Conservation (phyloP, 2,329 filamentous ascomycete species). For the Diplocarpon rosae region DNA sequence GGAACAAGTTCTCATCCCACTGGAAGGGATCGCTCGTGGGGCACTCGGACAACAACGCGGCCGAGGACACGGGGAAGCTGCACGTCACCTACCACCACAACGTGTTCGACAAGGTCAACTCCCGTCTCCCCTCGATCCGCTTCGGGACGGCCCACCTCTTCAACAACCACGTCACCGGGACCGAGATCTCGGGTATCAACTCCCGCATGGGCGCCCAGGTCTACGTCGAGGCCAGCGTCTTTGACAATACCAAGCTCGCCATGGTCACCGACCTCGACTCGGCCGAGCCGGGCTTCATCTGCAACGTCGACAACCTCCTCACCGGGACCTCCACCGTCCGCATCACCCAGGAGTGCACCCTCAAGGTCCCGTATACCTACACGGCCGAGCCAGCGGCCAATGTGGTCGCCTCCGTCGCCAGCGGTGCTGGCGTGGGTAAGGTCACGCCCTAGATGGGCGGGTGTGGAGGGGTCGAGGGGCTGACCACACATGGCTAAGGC, state of each 20-base stretch:
- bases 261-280: conserved; percentile 6
- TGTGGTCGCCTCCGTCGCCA: neutral
- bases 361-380: conserved; percentile 5
- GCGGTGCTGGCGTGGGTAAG: too few relatives aligned
- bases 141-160: conserved; percentile 6
- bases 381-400: neutral
- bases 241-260: conserved; percentile 2
- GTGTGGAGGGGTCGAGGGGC: too few relatives aligned
- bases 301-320: conserved; percentile 3
- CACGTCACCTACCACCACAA: conserved; percentile 9
- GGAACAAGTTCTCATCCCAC: conserved; percentile 6
- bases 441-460: too few relatives aligned
- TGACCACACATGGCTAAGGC: too few relatives aligned
- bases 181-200: conserved; percentile 4
- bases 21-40: conserved; percentile 6
- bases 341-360: conserved; percentile 3
- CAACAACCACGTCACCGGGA: neutral
- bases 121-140: conserved; percentile 4
- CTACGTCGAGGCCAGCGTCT: conserved; percentile 2
- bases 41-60: conserved; percentile 6
- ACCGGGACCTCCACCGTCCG: neutral
- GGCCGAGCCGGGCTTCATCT: neutral
- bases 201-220: conserved; percentile 7
- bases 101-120: conserved; percentile 5
- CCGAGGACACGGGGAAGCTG: conserved; percentile 4